A percentile compares a stretch with the other conserved stretches of the same genome.
phyloP scores from a whole-genome alignment of 73 alveolate genomes.

The Stentor roeselii region DNA sequence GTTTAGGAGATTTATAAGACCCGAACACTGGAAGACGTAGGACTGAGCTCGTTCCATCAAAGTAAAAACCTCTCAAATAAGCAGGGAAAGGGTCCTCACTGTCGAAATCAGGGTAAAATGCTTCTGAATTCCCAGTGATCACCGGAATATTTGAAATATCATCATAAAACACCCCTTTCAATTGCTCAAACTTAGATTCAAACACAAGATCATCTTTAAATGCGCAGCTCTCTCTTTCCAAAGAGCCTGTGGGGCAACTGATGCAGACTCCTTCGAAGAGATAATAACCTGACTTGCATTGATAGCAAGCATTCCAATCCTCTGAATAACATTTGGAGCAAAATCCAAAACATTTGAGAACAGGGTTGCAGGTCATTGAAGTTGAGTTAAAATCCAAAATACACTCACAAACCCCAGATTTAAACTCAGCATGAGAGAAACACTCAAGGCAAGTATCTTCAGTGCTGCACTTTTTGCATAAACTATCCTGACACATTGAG shows the following conservation, averaged over 20 bases:
- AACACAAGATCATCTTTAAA: not conserved
- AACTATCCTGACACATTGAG: not conserved
- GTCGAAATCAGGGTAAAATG: slow-evolving; percentile 15
- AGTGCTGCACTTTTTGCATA: not conserved
- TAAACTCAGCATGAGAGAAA: too few species aligned
- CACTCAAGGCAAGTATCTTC: too few species aligned
- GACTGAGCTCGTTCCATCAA: not conserved
- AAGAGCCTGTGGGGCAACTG: not conserved
- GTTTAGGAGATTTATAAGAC: not conserved
- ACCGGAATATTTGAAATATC: not conserved
- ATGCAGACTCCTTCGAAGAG: not conserved
- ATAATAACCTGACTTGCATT: not conserved
- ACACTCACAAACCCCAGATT: too few species aligned
- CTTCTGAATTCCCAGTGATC: not conserved
- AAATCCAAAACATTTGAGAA: too few species aligned
- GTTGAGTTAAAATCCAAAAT: too few species aligned
- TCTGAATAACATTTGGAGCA: too few species aligned
- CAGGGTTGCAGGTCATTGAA: too few species aligned
- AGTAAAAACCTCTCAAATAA: slow-evolving; percentile 15
- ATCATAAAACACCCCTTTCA: not conserved
- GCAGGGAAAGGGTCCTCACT: not conserved
- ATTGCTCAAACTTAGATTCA: not conserved
- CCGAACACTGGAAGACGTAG: not conserved
- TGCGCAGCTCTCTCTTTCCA: not conserved
- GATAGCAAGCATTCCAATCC: too few species aligned